Percentiles rank a stretch among this genome's conserved stretches.
Evolutionary conservation across 192 early-diverging fungal genomes (phyloP).

Genomic region (Backusella tarrabulga): DNA sequence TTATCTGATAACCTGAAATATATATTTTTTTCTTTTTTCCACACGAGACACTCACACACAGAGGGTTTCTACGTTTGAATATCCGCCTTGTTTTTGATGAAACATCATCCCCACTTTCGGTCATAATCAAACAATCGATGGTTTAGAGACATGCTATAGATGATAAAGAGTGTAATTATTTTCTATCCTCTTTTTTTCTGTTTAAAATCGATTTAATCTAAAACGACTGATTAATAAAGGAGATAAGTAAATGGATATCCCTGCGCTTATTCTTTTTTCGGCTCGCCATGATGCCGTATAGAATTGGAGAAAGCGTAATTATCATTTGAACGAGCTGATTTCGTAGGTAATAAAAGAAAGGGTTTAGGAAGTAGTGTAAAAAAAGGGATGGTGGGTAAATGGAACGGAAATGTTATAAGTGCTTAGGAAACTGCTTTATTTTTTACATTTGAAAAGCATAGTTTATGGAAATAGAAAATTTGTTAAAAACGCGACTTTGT

Average conservation of each 20-base stretch:
- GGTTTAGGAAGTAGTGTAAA: background rate
- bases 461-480: background rate
- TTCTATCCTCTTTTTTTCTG: background rate
- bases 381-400: background rate
- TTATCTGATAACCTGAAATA: background rate
- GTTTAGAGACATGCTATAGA: background rate
- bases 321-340: background rate
- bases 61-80: background rate
- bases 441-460: background rate
- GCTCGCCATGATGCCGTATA: background rate
- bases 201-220: background rate
- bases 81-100: background rate
- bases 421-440: background rate
- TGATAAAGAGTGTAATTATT: background rate
- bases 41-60: background rate
- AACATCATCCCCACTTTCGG: background rate
- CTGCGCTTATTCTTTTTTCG: too few species aligned
- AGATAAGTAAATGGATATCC: background rate
- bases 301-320: background rate
- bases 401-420: background rate
- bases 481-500: background rate
- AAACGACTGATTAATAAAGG: background rate
- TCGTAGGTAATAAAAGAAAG: background rate
- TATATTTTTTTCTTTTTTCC: background rate
- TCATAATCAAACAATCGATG: conserved; percentile 1